phyloP scores from a whole-genome alignment of 163 green algal genomes.

The Scenedesmus sp. region DNA sequence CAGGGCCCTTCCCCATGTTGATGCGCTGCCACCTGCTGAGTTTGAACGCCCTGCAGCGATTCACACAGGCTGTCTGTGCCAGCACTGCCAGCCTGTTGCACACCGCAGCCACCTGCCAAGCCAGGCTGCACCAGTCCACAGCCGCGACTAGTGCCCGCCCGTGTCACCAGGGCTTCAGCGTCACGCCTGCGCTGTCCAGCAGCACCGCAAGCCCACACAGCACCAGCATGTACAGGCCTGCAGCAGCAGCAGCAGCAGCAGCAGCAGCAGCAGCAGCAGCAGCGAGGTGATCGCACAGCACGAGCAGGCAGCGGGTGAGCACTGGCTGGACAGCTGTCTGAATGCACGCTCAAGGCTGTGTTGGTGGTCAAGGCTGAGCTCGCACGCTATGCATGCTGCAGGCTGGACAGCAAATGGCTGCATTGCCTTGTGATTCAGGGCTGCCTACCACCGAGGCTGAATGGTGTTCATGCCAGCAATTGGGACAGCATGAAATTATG shows the following conservation, averaged over 20 bases:
- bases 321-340: neutral
- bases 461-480: too few relatives aligned
- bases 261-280: too few relatives aligned
- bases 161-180: constrained; percentile 39
- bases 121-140: neutral
- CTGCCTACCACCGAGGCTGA: too few relatives aligned
- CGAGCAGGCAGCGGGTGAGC: neutral
- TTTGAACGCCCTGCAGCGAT: neutral
- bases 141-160: neutral
- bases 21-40: neutral
- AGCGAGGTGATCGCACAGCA: neutral
- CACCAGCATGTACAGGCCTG: constrained; percentile 64
- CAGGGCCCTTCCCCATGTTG: neutral
- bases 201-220: constrained; percentile 57
- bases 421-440: too few relatives aligned
- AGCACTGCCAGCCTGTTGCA: too few relatives aligned
- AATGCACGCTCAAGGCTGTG: neutral
- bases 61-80: too few relatives aligned
- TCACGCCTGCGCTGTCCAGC: constrained; percentile 39
- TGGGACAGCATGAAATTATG: too few relatives aligned
- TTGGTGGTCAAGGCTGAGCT: neutral
- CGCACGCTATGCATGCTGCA: too few relatives aligned
- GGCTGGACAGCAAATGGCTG: too few relatives aligned
- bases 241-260: constrained; percentile 9
- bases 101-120: neutral